Evolutionary conservation across 2,329 filamentous ascomycete species (phyloP), one percentile per base, ranked within the genome.

Genomic region (Beauveria pseudobassiana): DNA sequence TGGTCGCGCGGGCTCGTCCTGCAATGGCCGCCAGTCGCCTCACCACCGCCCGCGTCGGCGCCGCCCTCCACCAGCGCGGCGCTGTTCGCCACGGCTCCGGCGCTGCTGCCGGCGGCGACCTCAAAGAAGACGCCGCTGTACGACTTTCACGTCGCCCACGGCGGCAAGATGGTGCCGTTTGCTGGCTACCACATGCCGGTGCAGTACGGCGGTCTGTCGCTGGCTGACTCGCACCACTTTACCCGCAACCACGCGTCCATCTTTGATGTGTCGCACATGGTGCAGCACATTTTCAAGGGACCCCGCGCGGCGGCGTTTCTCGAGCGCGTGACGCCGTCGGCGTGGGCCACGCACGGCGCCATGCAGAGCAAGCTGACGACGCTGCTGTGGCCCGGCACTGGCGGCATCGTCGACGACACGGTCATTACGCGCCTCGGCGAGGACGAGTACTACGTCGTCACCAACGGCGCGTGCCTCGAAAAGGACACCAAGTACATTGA

Each of bases 231-330:
- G 58, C 95, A 98, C 79, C 82, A 87, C 69, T 97, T 93, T 82
- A 98, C 95, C 18, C 87, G 95, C 60, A 82, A 86, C 68, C 89
- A 93, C 75, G 89, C 91, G 62, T 96, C 92, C 65, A 78, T 99
- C 65, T 99, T 99, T 72, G 95, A 99, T 75, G 95, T 98, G 60
- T 89, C 89, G 73, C 95, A 98, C 78, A 98, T 98, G 93, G 92
- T 88, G 65, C 93, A 96, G 78, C 92, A 96, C 74, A 83, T 87
- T 67, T 86, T 99, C 72, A 85, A 85, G 57, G 95, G 95, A 0
- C 86, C 91, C 7, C 89, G 89, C 40, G 93, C 91, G 5, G 82
- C 88, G 28, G 84, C 84, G 5, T 95, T 98, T 72, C 83, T 99
- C 42, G 87, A 96, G 79, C 86, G 80, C 66, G 80, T 99, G 64